These are phyloP conservation scores for Colletotrichum tofieldiae DNA, from an alignment of 2,329 filamentous ascomycete species.

Conservation along the genomic window DNA sequence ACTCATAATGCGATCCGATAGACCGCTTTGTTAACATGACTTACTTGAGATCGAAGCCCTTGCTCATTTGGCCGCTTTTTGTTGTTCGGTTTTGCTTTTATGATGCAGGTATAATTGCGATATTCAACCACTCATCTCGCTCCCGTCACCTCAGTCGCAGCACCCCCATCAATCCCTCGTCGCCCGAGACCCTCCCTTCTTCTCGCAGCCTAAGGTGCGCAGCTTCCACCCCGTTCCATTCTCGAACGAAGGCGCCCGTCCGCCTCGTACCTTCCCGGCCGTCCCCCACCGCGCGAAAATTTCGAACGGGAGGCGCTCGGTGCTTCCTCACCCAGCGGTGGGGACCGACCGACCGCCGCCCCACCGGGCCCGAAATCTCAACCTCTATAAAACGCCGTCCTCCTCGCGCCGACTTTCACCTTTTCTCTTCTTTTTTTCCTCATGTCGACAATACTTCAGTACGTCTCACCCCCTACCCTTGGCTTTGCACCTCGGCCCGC, in stretches of 20 bases:
- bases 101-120: neutral
- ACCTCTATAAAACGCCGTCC: constrained; percentile 58
- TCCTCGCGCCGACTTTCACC: constrained; percentile 50
- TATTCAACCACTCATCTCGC: neutral
- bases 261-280: neutral
- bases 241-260: neutral
- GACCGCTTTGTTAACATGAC: too few species aligned
- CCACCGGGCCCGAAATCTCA: neutral
- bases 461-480: constrained; percentile 54
- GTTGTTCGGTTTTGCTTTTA: too few species aligned
- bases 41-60: neutral
- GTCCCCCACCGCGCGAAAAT: constrained; percentile 2
- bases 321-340: constrained; percentile 1
- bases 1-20: too few species aligned
- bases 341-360: neutral
- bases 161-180: neutral
- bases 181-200: neutral
- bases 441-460: constrained; percentile 76
- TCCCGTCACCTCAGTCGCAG: neutral
- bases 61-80: neutral
- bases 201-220: neutral
- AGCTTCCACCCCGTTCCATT: neutral
- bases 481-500: neutral
- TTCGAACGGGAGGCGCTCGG: constrained; percentile 7
- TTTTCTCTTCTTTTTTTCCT: constrained; percentile 66